Base-by-base conservation (phyloP, 768 basidiomycete species). In the Suillus hirtellus region DNA sequence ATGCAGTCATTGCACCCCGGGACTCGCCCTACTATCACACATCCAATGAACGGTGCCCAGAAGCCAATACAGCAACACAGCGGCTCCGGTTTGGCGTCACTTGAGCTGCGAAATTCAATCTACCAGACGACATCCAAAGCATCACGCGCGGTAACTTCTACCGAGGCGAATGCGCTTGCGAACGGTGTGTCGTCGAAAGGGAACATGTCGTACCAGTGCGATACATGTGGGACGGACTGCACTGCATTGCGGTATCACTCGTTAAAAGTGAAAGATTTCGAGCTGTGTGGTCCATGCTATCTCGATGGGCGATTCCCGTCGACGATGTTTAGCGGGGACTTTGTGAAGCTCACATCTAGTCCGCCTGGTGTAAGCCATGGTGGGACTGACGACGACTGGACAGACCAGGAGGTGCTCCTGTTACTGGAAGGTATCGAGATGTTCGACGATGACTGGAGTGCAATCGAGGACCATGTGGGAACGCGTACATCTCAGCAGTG, bases 351-450 rank as follows among this genome's bases (percentile, higher is more conserved):
- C 67, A 85, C 89, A 6, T 73, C 76, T 15, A 61, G 69, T 2
- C 74, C 74, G 0, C 72, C 75, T 15, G 75, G 74, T 3, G 65
- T 75, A 6, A 70, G 75, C 7, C 73, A 75, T 21, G 73, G 81
- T 37, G 77, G 75, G 14, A 82, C 81, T 35, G 88, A 88, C 61
- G 87, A 90, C 61, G 81, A 82, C 64, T 99, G 97, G 97, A 82
- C 87, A 1, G 96, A 97, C 72, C 90, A 95, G 72, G 97, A 99
- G 75, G 82, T 89, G 21, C 76, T 99, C 11, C 77, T 92, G 9
- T 81, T 99, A 5, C 82, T 99, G n/a, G 97, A 99, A 74, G 97
- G 89, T 17, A 86, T 99, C 49, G 97, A 99, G 77, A 97, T 99
- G 93, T 94, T 89, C 74, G 95, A 97, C 67, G 96, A 99, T 70